A percentile compares a stretch with the other conserved stretches of the same genome.
phyloP scores from a whole-genome alignment of 2,329 filamentous ascomycete species.

The Aspergillus tamarii region DNA sequence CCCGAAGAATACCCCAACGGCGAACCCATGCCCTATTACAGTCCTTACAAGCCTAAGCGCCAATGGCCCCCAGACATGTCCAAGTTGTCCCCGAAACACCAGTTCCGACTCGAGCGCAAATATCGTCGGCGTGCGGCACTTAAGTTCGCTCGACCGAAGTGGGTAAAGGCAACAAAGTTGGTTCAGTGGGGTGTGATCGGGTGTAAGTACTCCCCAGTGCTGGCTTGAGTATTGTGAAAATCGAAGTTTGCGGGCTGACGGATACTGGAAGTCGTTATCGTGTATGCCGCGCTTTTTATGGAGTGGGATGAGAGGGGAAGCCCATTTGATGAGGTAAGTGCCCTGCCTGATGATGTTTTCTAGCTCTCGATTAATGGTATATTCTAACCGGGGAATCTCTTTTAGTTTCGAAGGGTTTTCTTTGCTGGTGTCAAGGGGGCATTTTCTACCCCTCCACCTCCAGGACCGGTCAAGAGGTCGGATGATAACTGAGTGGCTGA shows the following conservation, averaged over 20 bases:
- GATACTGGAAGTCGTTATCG: constrained; percentile 37
- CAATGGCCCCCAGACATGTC: constrained; percentile 68
- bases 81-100: constrained; percentile 65
- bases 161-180: constrained; percentile 61
- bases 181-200: constrained; percentile 59
- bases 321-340: constrained; percentile 46
- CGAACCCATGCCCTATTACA: constrained; percentile 47
- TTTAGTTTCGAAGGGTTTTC: constrained; percentile 38
- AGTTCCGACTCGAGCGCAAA: constrained; percentile 69
- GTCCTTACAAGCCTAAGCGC: constrained; percentile 63
- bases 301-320: constrained; percentile 47
- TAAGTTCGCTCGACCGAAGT: constrained; percentile 62
- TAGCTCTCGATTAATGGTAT: neutral
- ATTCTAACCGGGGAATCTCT: neutral
- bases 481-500: constrained; percentile 20
- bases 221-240: neutral
- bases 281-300: constrained; percentile 50
- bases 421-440: constrained; percentile 36
- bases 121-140: constrained; percentile 64
- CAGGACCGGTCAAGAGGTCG: constrained; percentile 26
- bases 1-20: constrained; percentile 12
- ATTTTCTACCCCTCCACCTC: constrained; percentile 38
- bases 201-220: constrained; percentile 42
- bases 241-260: neutral
- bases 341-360: neutral